phyloP scores from a whole-genome alignment of 345 rosid species.

The Draba incana region DNA sequence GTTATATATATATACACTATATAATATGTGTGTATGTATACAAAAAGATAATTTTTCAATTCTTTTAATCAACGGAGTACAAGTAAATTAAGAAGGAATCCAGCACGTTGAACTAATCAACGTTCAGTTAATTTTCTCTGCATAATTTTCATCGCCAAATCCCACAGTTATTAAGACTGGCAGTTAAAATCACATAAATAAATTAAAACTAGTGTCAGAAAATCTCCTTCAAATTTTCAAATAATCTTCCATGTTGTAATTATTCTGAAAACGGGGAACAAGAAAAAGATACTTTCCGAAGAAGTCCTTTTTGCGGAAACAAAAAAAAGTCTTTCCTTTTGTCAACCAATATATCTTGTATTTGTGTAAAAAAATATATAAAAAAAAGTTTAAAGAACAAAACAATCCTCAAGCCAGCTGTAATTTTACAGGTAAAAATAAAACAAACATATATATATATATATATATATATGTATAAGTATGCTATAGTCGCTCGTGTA shows the following conservation, averaged over 20 bases:
- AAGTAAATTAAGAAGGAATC: background rate
- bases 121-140: no score
- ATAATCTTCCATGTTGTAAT: background rate
- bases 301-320: conserved; percentile 12
- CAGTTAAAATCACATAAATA: background rate
- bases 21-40: background rate
- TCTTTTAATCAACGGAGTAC: background rate
- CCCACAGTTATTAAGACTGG: background rate
- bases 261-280: background rate
- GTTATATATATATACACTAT: background rate
- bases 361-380: background rate
- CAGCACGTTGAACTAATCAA: no score
- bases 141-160: no score
- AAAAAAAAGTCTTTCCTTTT: conserved; percentile 26
- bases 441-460: background rate
- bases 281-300: conserved; percentile 21
- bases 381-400: background rate
- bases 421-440: background rate
- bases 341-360: conserved; percentile 29
- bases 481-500: no score
- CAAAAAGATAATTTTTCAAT: no score
- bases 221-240: conserved; percentile 17
- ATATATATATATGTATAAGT: no score
- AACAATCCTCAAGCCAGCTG: conserved; percentile 2
- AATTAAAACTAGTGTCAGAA: conserved; percentile 7